Conservation (phyloP, 2,329 filamentous ascomycete species). For the Paramyrothecium roridum region DNA sequence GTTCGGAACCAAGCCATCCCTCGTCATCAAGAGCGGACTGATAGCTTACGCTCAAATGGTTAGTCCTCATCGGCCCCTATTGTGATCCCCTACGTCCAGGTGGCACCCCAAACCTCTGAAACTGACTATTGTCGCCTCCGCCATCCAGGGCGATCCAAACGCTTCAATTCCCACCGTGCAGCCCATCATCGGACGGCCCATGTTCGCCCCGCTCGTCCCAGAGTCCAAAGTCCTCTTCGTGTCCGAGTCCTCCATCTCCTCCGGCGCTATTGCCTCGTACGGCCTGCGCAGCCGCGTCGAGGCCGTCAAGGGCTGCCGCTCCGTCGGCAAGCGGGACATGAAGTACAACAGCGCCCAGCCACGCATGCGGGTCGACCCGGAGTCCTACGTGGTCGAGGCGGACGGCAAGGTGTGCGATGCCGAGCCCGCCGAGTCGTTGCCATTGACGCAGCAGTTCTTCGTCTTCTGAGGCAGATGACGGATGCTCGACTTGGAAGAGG, state of each 20-base stretch:
- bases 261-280: conserved; percentile 68
- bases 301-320: conserved; percentile 72
- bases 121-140: neutral
- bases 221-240: conserved; percentile 78
- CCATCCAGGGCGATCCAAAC: conserved; percentile 69
- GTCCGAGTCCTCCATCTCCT: conserved; percentile 65
- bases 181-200: conserved; percentile 77
- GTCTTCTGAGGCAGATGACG: conserved; percentile 54
- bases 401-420: conserved; percentile 73
- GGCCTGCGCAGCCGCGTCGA: conserved; percentile 76
- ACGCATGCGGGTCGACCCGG: conserved; percentile 86
- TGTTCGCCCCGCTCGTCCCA: conserved; percentile 78
- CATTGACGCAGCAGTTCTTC: conserved; percentile 74
- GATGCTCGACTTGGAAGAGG: no score
- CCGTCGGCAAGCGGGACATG: conserved; percentile 81
- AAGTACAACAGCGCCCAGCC: conserved; percentile 83
- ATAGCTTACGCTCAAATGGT: conserved; percentile 84
- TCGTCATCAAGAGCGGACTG: conserved; percentile 84
- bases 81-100: no score
- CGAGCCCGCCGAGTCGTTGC: conserved; percentile 67
- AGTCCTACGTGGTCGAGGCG: conserved; percentile 84
- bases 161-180: conserved; percentile 85
- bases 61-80: conserved; percentile 19
- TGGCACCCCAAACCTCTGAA: no score
- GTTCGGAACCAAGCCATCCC: conserved; percentile 82